Evolutionary conservation across 345 rosid genomes (phyloP).

Genomic region (Corchorus capsularis): DNA sequence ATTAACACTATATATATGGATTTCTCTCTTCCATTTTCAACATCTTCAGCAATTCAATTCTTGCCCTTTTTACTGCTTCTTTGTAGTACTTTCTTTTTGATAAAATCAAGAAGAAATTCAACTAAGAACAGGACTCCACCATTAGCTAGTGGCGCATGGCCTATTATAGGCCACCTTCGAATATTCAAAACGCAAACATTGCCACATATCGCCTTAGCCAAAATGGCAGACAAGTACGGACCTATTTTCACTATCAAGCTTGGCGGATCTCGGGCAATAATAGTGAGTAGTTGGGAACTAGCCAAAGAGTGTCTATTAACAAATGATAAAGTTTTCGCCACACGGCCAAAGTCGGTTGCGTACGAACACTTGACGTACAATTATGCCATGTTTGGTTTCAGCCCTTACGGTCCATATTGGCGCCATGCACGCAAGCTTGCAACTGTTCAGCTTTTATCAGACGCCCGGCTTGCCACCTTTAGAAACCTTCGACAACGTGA

Average conservation of each 20-base stretch:
- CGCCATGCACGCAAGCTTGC: slow-evolving; percentile 39
- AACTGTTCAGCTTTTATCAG: slow-evolving; percentile 35
- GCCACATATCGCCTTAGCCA: slow-evolving; percentile 16
- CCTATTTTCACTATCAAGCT: slow-evolving; percentile 32
- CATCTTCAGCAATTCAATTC: too few relatives aligned
- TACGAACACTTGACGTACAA: slow-evolving; percentile 29
- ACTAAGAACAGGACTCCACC: slow-evolving; percentile 13
- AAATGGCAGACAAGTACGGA: slow-evolving; percentile 32
- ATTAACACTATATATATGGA: too few relatives aligned
- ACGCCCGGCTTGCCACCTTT: slow-evolving; percentile 34
- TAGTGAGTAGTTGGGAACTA: slow-evolving; percentile 27
- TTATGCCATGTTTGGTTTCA: slow-evolving; percentile 30
- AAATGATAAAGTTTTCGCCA: slow-evolving; percentile 23
- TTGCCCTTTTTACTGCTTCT: too few relatives aligned
- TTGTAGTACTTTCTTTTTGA: too few relatives aligned
- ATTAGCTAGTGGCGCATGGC: slow-evolving; percentile 24
- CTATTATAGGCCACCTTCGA: slow-evolving; percentile 40
- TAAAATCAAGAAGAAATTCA: too few relatives aligned
- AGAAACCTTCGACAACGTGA: slow-evolving; percentile 34
- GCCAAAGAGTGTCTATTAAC: slow-evolving; percentile 37
- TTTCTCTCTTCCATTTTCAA: too few relatives aligned
- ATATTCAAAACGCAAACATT: slow-evolving; percentile 24
- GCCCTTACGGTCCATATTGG: slow-evolving; percentile 40
- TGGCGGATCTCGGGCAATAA: slow-evolving; percentile 28
- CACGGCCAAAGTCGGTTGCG: slow-evolving; percentile 30